Percentiles rank a stretch among this genome's conserved stretches.
phyloP scores from a whole-genome alignment of 225 moss, liverwort and hornwort genomes.

The Anthoceros angustus region DNA sequence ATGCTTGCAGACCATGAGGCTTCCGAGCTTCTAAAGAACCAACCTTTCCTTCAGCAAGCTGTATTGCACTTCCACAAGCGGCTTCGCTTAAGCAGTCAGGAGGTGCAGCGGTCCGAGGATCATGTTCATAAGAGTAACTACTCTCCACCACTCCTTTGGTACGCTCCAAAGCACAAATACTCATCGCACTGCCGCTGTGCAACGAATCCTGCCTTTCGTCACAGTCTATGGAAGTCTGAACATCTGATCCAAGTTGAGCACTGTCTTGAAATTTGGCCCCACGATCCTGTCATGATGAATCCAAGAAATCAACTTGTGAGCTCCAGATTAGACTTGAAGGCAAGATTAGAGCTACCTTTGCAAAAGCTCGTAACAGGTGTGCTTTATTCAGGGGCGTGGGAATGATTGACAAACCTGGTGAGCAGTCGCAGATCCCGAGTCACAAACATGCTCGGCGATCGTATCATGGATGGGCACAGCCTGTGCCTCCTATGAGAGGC shows the following conservation, averaged over 20 bases:
- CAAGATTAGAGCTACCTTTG: too few species aligned
- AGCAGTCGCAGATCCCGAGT: too few species aligned
- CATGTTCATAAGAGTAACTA: neutral
- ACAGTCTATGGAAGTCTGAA: neutral
- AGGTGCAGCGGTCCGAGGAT: neutral
- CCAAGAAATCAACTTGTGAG: too few species aligned
- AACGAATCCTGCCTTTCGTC: neutral
- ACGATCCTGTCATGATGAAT: neutral
- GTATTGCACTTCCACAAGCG: neutral
- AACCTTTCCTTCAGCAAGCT: neutral
- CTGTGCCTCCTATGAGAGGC: too few species aligned
- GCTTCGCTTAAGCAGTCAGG: neutral
- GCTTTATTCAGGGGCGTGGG: too few species aligned
- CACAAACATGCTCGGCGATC: too few species aligned
- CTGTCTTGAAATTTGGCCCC: neutral
- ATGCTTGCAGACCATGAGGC: too few species aligned
- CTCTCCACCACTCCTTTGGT: neutral
- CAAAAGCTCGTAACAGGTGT: too few species aligned
- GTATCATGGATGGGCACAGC: too few species aligned
- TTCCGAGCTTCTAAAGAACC: too few species aligned
- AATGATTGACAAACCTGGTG: too few species aligned
- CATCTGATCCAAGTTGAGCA: neutral
- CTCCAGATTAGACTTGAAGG: too few species aligned
- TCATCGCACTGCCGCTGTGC: neutral
- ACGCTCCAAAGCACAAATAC: neutral